These are phyloP conservation scores for Aspergillus costaricaensis DNA, from an alignment of 2,329 filamentous ascomycete species.

Conservation along the genomic window DNA sequence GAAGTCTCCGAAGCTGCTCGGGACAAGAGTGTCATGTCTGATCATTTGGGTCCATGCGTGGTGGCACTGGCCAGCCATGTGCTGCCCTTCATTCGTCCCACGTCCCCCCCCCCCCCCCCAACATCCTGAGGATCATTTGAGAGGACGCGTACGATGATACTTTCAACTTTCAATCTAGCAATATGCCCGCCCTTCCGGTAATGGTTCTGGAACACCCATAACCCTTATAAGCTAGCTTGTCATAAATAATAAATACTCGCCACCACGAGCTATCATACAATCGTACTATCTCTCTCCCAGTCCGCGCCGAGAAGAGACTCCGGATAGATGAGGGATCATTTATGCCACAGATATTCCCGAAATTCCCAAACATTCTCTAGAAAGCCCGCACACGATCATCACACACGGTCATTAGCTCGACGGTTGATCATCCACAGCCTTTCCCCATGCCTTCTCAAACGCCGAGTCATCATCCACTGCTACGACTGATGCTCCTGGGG, in stretches of 20 bases:
- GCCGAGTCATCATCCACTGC: conserved; percentile 26
- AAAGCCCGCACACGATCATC: conserved; percentile 1
- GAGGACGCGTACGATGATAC: background rate
- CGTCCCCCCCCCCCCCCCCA: background rate
- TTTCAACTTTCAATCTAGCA: background rate
- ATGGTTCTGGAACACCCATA: background rate
- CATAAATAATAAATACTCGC: background rate
- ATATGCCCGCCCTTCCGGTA: too few relatives aligned
- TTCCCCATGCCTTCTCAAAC: conserved; percentile 42
- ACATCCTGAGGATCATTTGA: too few relatives aligned
- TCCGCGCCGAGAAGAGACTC: background rate
- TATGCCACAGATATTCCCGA: background rate
- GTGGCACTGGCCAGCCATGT: background rate
- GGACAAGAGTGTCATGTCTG: too few relatives aligned
- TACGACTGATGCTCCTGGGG: conserved; percentile 2
- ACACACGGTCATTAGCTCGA: conserved; percentile 8
- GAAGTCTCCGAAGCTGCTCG: too few relatives aligned
- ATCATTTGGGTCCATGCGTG: too few relatives aligned
- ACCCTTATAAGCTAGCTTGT: background rate
- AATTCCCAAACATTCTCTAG: background rate
- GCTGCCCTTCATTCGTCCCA: background rate
- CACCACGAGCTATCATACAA: conserved; percentile 7
- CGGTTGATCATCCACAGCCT: conserved; percentile 34
- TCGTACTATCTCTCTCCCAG: background rate
- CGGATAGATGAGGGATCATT: conserved; percentile 7